Conservation (phyloP, 352 stramenopile genomes). For the Phytophthora quininea region DNA sequence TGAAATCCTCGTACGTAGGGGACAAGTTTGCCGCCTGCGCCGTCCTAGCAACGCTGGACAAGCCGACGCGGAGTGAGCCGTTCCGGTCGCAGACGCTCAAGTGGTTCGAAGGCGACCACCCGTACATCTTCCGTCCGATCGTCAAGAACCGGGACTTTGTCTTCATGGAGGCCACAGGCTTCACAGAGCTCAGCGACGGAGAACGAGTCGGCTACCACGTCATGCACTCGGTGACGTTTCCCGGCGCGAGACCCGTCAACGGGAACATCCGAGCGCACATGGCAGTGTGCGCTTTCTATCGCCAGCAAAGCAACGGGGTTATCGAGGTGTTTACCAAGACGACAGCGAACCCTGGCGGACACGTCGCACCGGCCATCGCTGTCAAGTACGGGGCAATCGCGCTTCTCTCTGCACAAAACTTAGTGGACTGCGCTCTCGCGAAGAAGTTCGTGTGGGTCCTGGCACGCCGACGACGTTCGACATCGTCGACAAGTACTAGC, state of each 20-base stretch:
- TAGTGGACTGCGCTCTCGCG: constrained; percentile 43
- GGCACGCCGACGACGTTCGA: constrained; percentile 17
- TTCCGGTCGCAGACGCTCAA: constrained; percentile 56
- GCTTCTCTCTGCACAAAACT: constrained; percentile 25
- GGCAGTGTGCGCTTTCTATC: constrained; percentile 46
- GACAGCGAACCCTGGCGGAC: constrained; percentile 23
- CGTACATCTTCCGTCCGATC: constrained; percentile 46
- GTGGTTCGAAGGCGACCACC: constrained; percentile 52
- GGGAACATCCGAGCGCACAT: constrained; percentile 31
- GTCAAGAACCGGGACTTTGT: constrained; percentile 60
- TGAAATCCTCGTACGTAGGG: constrained; percentile 51
- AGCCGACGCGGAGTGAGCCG: constrained; percentile 35
- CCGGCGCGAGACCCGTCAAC: constrained; percentile 24
- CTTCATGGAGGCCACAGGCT: constrained; percentile 56
- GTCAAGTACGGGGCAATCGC: constrained; percentile 23
- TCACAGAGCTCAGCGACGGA: constrained; percentile 25
- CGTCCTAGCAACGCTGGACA: constrained; percentile 40
- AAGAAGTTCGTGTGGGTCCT: constrained; percentile 58
- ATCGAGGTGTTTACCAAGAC: constrained; percentile 44
- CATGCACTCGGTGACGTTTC: constrained; percentile 54
- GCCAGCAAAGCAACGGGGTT: constrained; percentile 28
- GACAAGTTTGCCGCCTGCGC: constrained; percentile 45
- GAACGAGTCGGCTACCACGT: constrained; percentile 58
- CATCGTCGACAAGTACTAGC: constrained; percentile 7
- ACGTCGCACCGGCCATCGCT: constrained; percentile 19